Evolutionary conservation across 169 alveolate genomes (phyloP), one percentile per base, ranked within the genome.

Genomic region (Eimeria zaria): DNA sequence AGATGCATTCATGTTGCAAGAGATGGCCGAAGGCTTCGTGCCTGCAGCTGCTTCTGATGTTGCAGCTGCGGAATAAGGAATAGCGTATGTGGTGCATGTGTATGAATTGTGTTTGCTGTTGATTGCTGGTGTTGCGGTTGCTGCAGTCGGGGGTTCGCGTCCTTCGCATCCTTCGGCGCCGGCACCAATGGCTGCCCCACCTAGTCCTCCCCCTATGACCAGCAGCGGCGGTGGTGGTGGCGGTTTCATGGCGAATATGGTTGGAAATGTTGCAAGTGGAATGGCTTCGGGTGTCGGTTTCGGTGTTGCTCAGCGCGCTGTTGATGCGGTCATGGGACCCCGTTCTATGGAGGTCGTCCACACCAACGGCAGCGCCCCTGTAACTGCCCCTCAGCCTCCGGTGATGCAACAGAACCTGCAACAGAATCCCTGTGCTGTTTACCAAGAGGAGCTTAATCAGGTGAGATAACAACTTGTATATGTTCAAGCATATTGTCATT

Each of bases 341-440:
- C 96, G 97, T 41, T 96, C 96, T 73, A 89, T 95, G 93, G 97
- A 96, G 81, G 97, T 95, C 27, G 97, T 96, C 53, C 97, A 96
- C 95, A 80, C 96, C 20, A 95, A 88, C 96, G 83, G 27, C 48
- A 74, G 48, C 20, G 74, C 95, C 16, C 51, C 94, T 9, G 73
- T 91, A 18, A 74, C 97, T 24, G 76, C 96, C 3, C 81, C 71
- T 27, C 89, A 81, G 83, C 94, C 64, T 41, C 44, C 44, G 48
- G 24, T 81, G 96, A 76, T 69, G 46, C 97, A 48, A 67, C 93
- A 51, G 64, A 74, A 5, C 87, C 14, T 53, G 58, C 93, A 85
- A 81, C 93, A 62, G 33, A 62, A 62, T 33, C 93, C 93, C 2
- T 85, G 93, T 24, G 76, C 93, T 18, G 81, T 64, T 4, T 85